Base-by-base conservation (phyloP, 305 asterid genomes). In the Rubia occidens region DNA sequence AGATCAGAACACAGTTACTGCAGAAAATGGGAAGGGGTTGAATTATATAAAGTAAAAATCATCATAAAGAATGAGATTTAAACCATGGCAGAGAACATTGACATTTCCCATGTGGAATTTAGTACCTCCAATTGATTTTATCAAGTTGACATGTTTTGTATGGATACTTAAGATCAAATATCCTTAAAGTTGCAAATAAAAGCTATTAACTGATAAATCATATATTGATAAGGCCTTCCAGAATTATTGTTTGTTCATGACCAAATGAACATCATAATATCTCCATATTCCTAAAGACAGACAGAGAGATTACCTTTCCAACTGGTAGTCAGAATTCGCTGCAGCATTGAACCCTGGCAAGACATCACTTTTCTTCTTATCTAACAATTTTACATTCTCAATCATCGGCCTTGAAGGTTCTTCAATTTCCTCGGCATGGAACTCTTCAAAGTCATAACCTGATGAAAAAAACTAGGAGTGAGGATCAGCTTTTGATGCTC, bases 381-480 rank as follows among this genome's bases (percentile, higher is more conserved):
- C 88, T 81, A 87, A 74, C 80, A 83, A 77, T 75, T 85, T 86
- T 82, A 82, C 75, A 78, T 78, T 79, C 71, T 82, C 87, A 66
- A 67, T 73, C 65, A 80, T 83, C 49, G 76, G 87, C 73, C 73
- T 76, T 73, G 93, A 77, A 78, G 96, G 91, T 74, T 90, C 98
- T 76, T 94, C 97, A 72, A 85, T 81, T 74, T 90, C 95, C 80
- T 90, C 95, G 71, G 90, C 84, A 73, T 85, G 82, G 40, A 81
- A 79, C 68, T 83, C 96, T 85, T 85, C 91, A 74, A 88, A 84
- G 70, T 89, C 88, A 75, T 86, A 86, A 78, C 89, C 98, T 94
- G 89, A 54, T 74, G 42, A 75, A 77, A 68, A 74, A 72, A 67
- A 20, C 9, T 56, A 66, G 72, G 40, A 59, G 61, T 73, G 51